Percentiles rank a stretch among this genome's conserved stretches.
Evolutionary conservation across 257 asterid species (phyloP).

Genomic region (Primulina eburnea): DNA sequence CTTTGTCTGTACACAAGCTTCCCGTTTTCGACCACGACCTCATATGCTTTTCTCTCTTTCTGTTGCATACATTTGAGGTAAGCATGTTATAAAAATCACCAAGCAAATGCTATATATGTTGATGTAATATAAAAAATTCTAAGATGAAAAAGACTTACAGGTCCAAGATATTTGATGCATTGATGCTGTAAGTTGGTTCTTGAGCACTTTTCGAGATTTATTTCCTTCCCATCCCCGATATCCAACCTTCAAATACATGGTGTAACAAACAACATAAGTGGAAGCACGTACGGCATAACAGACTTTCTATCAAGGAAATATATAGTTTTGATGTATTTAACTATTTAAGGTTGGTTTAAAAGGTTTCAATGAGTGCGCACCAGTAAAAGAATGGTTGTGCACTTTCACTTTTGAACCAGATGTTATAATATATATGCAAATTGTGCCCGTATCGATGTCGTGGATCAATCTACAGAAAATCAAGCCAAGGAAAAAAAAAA

Average conservation of each 20-base stretch:
- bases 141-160: slow-evolving; percentile 46
- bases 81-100: background rate
- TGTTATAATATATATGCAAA: slow-evolving; percentile 75
- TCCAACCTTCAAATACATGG: slow-evolving; percentile 60
- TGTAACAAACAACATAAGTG: background rate
- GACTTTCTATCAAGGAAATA: background rate
- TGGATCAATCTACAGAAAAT: slow-evolving; percentile 73
- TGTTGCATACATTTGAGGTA: slow-evolving; percentile 26
- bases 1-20: slow-evolving; percentile 67
- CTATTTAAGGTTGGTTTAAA: background rate
- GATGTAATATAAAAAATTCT: background rate
- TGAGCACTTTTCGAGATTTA: slow-evolving; percentile 75
- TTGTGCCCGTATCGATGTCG: slow-evolving; percentile 98
- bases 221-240: slow-evolving; percentile 90
- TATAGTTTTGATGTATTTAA: background rate
- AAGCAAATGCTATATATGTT: background rate
- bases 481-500: background rate
- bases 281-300: background rate
- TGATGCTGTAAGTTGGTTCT: slow-evolving; percentile 65
- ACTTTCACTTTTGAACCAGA: slow-evolving; percentile 84
- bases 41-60: slow-evolving; percentile 77
- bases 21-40: slow-evolving; percentile 62
- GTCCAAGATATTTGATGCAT: slow-evolving; percentile 87
- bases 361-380: slow-evolving; percentile 39
- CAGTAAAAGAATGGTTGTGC: slow-evolving; percentile 92